Evolutionary conservation across 1,139 yeast genomes (phyloP).

Genomic region (Geotrichum citri-aurantii): DNA sequence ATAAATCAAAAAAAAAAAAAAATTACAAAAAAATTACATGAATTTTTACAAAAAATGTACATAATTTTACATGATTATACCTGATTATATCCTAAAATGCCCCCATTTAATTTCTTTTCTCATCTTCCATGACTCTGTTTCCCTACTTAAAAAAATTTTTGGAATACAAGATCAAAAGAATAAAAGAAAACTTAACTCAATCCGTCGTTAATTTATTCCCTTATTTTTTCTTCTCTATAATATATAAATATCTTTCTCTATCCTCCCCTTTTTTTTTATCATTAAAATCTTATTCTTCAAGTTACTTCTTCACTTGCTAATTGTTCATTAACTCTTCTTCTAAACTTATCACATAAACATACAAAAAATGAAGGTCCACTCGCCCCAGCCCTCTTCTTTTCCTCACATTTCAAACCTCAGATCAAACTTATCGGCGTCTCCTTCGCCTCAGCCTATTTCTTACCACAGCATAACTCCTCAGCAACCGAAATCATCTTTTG

Average conservation of each 20-base stretch:
- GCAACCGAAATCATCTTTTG: constrained; percentile 5
- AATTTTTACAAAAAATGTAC: too few relatives aligned
- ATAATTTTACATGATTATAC: background rate
- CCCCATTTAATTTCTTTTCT: background rate
- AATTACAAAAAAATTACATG: too few relatives aligned
- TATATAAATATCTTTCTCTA: background rate
- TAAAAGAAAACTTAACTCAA: background rate
- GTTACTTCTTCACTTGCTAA: background rate
- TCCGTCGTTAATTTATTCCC: too few relatives aligned
- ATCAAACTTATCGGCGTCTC: background rate
- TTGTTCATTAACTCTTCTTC: background rate
- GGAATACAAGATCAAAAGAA: background rate
- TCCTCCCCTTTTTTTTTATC: background rate
- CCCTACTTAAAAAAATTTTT: background rate
- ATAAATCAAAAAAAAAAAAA: too few relatives aligned
- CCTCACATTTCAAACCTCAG: background rate
- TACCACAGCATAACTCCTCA: background rate
- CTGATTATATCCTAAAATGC: background rate
- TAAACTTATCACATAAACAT: background rate
- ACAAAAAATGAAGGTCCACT: constrained; percentile 4
- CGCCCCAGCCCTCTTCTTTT: constrained; percentile 5
- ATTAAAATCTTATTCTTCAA: too few relatives aligned
- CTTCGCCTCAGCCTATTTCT: background rate
- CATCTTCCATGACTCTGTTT: background rate
- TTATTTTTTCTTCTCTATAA: background rate